A percentile compares a stretch with the other conserved stretches of the same genome.
Evolutionary conservation across 2,329 filamentous ascomycete genomes (phyloP).

Genomic region (Dactylonectria estremocensis): DNA sequence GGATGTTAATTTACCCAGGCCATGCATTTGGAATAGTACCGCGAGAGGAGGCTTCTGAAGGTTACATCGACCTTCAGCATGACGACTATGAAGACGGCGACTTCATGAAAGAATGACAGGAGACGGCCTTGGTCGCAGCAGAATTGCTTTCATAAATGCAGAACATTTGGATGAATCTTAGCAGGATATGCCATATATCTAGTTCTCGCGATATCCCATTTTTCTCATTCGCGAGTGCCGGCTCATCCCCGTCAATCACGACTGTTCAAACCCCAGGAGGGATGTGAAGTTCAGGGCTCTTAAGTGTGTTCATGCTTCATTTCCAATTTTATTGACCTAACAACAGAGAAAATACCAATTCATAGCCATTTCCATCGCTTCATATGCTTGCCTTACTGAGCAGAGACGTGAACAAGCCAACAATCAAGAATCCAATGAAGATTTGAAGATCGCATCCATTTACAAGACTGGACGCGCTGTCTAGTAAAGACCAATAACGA

Average conservation of each 20-base stretch:
- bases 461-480: neutral
- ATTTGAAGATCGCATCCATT: neutral
- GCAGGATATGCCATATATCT: too few relatives aligned
- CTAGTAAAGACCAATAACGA: constrained; percentile 62
- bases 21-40: constrained; percentile 29
- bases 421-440: neutral
- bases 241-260: too few relatives aligned
- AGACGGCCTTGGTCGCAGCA: constrained; percentile 25
- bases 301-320: neutral
- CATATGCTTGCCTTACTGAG: constrained; percentile 2
- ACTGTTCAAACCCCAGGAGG: too few relatives aligned
- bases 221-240: too few relatives aligned
- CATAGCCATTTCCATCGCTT: constrained; percentile 6
- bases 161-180: too few relatives aligned
- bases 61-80: constrained; percentile 26
- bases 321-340: neutral
- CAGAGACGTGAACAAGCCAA: constrained; percentile 8
- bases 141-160: neutral
- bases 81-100: constrained; percentile 29
- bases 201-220: too few relatives aligned
- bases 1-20: constrained; percentile 3
- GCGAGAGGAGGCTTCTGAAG: constrained; percentile 15
- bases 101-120: constrained; percentile 24
- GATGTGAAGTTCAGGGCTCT: too few relatives aligned
- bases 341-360: constrained; percentile 3